phyloP scores from a whole-genome alignment of 805 yeast species.

The Cyberlindnera misumaiensis region DNA sequence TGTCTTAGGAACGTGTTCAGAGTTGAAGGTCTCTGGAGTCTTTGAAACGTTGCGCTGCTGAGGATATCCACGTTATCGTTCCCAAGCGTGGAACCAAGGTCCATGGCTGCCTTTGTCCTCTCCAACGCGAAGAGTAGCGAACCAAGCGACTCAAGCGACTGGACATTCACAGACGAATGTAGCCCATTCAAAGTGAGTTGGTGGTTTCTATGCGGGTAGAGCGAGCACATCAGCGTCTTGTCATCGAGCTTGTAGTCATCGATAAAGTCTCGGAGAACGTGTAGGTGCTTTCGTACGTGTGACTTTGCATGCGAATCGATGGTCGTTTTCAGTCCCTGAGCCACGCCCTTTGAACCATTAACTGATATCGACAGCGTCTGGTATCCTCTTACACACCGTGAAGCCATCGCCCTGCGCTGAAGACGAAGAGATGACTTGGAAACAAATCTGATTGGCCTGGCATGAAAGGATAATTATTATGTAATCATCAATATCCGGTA shows the following conservation, averaged over 20 bases:
- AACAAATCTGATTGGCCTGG: background rate
- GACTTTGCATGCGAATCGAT: background rate
- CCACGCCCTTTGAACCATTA: background rate
- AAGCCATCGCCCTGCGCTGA: background rate
- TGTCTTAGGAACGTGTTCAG: constrained; percentile 3
- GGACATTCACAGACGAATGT: background rate
- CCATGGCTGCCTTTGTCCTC: constrained; percentile 6
- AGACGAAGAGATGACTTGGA: background rate
- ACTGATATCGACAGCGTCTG: constrained; percentile 7
- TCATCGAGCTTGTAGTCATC: constrained; percentile 8
- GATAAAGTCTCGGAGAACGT: constrained; percentile 1
- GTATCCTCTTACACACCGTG: constrained; percentile 1
- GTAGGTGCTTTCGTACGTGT: background rate
- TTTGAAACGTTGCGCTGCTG: constrained; percentile 3
- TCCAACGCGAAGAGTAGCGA: constrained; percentile 7
- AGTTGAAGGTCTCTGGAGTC: background rate
- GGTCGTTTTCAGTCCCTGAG: background rate
- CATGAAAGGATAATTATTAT: too few relatives aligned
- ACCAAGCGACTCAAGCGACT: constrained; percentile 9
- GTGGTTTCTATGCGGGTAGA: constrained; percentile 8
- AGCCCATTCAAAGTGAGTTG: constrained; percentile 1
- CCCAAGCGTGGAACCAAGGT: constrained; percentile 4
- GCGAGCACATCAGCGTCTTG: constrained; percentile 6
- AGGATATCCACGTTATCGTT: constrained; percentile 2
- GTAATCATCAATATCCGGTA: background rate